These are phyloP conservation scores for Hypoxylon sp. DNA, from an alignment of 2,329 filamentous ascomycete genomes.

Conservation along the genomic window DNA sequence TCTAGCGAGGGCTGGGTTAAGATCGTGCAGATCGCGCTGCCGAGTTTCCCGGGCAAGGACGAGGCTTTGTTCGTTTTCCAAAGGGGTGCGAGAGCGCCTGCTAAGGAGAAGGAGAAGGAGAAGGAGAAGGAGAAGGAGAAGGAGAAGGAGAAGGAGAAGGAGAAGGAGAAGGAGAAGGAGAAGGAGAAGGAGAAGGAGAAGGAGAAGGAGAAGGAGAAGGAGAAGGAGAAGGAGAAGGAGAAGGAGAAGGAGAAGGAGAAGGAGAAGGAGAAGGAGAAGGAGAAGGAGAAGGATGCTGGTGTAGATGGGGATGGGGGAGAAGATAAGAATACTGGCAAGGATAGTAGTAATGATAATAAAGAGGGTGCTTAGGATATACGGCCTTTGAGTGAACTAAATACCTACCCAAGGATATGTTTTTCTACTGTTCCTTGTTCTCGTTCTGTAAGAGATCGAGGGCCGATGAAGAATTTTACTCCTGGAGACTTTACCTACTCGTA, in stretches of 20 bases:
- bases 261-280: constrained; percentile 10
- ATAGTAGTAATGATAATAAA: constrained; percentile 25
- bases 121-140: neutral
- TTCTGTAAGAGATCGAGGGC: neutral
- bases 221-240: constrained; percentile 9
- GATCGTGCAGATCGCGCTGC: constrained; percentile 75
- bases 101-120: constrained; percentile 4
- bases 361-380: constrained; percentile 5
- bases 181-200: neutral
- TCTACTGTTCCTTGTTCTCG: neutral
- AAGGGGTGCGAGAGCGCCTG: constrained; percentile 59
- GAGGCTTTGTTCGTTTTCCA: constrained; percentile 80
- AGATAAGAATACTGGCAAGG: constrained; percentile 1
- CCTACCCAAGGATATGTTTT: neutral
- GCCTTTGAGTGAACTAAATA: neutral
- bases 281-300: neutral
- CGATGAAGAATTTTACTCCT: too few species aligned
- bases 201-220: constrained; percentile 10
- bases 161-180: neutral
- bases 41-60: constrained; percentile 83
- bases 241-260: constrained; percentile 3
- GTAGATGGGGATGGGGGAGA: neutral
- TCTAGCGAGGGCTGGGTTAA: constrained; percentile 71
- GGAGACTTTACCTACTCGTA: neutral
- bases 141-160: constrained; percentile 4